Conservation (phyloP, 441 rosid genomes). For the Croton setiger region DNA sequence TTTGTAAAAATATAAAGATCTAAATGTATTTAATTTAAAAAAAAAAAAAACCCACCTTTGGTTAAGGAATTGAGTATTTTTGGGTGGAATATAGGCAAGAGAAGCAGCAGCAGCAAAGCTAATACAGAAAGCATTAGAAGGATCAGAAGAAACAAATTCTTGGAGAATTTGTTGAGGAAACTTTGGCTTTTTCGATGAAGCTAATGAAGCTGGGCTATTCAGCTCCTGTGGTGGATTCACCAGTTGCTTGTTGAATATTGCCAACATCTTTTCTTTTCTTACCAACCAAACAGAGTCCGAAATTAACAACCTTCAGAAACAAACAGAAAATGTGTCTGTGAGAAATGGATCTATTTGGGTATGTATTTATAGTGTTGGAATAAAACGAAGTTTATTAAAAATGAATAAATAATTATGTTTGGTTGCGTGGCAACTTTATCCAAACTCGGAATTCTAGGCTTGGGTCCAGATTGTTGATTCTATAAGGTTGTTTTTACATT, state of each 20-base stretch:
- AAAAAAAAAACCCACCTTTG: constrained; percentile 40
- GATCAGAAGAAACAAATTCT: constrained; percentile 49
- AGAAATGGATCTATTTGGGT: neutral
- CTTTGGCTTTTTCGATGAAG: constrained; percentile 50
- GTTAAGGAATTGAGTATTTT: constrained; percentile 27
- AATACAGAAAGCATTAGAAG: constrained; percentile 54
- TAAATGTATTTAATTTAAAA: too few species aligned
- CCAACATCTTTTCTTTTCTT: constrained; percentile 47
- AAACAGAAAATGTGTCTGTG: neutral
- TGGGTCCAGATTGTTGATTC: neutral
- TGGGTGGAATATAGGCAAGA: constrained; percentile 54
- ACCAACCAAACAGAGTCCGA: neutral
- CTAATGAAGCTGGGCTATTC: constrained; percentile 69
- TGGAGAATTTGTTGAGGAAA: constrained; percentile 53
- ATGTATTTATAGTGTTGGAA: constrained; percentile 11
- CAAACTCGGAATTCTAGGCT: constrained; percentile 17
- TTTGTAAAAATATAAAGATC: too few species aligned
- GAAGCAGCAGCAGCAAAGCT: constrained; percentile 55
- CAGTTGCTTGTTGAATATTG: constrained; percentile 66
- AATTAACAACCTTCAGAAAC: neutral
- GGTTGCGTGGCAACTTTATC: constrained; percentile 39
- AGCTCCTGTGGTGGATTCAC: constrained; percentile 88
- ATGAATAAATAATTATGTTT: neutral
- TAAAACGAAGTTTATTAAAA: neutral
- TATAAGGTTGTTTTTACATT: neutral